Evolutionary conservation across 371 early-diverging fungal species (phyloP), one percentile per base, ranked within the genome.

Genomic region (Mortierella sp.): DNA sequence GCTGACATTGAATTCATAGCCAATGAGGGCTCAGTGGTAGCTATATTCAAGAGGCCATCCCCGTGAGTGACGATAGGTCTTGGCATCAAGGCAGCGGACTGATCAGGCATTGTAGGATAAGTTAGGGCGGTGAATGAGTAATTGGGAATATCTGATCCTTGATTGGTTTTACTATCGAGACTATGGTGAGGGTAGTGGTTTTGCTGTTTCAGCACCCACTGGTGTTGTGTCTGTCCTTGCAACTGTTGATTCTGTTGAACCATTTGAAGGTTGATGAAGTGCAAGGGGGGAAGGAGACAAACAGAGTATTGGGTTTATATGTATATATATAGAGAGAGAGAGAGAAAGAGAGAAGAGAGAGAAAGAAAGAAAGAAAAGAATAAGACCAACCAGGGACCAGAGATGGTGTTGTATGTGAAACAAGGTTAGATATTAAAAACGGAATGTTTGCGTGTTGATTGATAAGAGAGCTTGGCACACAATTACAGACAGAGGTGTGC

Each of bases 41-140:
- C 1, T 15, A 38, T 57, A 16, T 28, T 28, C 6, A 28, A 32
- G 0, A 41, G 24, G 13, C 38, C 43, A 55, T 28, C 55, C 19
- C 43, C 45, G 11, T 16, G 13, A 1, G 60, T 32, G 32, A 22
- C 16, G 10, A 53, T 38, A 11, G 58, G 58, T 52, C 43, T 53
- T 33, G 74, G 11, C 33, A 43, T 19, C 11, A 33, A 15, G 7
- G 33, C 22, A 8, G 58, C 21, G 16, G 58, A 47, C 43, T 65
- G 62, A 66, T 76, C 70, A 2, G 70, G 47, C 65, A 76, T 58
- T 16, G 66, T 33, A 48, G 58, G 63, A 50, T 62, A 76, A 8
- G 62, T 58, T 40, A 47, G 67, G 57, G 62, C 70, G 11, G 36
- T 11, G 63, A 58, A 48, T 48, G 48, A 48, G 16, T 19, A 2